Conservation (phyloP, 2,329 filamentous ascomycete species). For the Phialocephala subalpina region DNA sequence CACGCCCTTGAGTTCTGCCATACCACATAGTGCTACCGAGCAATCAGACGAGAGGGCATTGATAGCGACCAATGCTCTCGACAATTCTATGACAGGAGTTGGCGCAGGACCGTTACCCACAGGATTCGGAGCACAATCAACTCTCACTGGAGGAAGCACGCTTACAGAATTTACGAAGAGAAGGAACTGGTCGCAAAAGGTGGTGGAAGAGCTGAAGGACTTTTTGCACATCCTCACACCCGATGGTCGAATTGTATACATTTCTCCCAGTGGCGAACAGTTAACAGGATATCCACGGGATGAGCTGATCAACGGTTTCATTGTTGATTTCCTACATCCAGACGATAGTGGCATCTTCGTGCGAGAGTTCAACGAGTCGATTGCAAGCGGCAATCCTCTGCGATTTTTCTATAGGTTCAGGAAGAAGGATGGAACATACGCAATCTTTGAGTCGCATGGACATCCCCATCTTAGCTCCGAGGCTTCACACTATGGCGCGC, state of each 20-base stretch:
- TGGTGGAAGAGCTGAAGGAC: conserved; percentile 90
- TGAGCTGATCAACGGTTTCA: conserved; percentile 77
- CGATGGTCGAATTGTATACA: conserved; percentile 83
- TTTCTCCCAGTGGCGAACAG: conserved; percentile 78
- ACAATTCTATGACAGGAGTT: conserved; percentile 37
- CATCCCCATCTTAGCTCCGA: conserved; percentile 86
- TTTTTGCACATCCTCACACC: conserved; percentile 87
- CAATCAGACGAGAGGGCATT: conserved; percentile 27
- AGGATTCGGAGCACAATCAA: conserved; percentile 40
- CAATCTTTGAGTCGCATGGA: conserved; percentile 90
- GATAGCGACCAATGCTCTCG: conserved; percentile 21
- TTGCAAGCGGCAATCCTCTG: conserved; percentile 79
- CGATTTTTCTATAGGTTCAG: conserved; percentile 88
- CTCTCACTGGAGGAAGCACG: conserved; percentile 54
- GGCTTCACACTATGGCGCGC: conserved; percentile 64
- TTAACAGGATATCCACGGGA: conserved; percentile 79
- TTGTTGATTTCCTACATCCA: conserved; percentile 84
- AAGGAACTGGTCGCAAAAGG: conserved; percentile 84
- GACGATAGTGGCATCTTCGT: conserved; percentile 87
- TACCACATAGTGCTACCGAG: conserved; percentile 30
- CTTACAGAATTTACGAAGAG: conserved; percentile 72
- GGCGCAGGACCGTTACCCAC: conserved; percentile 44
- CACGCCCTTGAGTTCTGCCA: conserved; percentile 35
- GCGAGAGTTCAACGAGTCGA: conserved; percentile 88
- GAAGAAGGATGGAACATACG: conserved; percentile 76